Conservation (phyloP, 2,329 filamentous ascomycete genomes). For the Pestalotiopsis sp. region DNA sequence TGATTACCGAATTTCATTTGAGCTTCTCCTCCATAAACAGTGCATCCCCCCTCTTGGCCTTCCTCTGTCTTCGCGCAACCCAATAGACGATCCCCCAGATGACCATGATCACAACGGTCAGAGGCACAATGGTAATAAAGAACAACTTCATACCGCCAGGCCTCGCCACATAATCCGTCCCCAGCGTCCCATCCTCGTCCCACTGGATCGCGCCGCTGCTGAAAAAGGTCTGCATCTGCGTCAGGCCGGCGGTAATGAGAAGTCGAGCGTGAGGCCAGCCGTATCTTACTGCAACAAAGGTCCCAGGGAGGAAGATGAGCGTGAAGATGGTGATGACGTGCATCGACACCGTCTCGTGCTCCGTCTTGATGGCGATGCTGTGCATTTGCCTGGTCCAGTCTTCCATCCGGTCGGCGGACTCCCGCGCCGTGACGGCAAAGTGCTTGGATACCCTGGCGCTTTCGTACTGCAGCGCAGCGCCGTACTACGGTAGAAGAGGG, state of each 20-base stretch:
- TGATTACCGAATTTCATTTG: background rate
- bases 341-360: constrained; percentile 26
- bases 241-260: background rate
- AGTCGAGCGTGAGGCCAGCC: background rate
- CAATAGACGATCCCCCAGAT: constrained; percentile 1
- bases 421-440: constrained; percentile 23
- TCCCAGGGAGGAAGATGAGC: constrained; percentile 4
- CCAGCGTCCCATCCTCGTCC: constrained; percentile 7
- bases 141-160: background rate
- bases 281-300: constrained; percentile 12
- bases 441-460: constrained; percentile 22
- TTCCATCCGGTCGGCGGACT: constrained; percentile 22
- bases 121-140: background rate
- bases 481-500: constrained; percentile 19
- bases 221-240: constrained; percentile 13
- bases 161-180: constrained; percentile 2
- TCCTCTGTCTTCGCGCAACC: constrained; percentile 17
- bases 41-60: background rate
- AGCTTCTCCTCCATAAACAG: background rate
- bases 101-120: constrained; percentile 14
- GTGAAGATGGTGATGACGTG: constrained; percentile 5
- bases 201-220: constrained; percentile 10
- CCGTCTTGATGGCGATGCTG: constrained; percentile 53
- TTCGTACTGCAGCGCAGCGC: constrained; percentile 24
- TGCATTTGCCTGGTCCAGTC: constrained; percentile 45